These are phyloP conservation scores for Penicillium mononematosum DNA, from an alignment of 495 filamentous ascomycete species.

Conservation along the genomic window DNA sequence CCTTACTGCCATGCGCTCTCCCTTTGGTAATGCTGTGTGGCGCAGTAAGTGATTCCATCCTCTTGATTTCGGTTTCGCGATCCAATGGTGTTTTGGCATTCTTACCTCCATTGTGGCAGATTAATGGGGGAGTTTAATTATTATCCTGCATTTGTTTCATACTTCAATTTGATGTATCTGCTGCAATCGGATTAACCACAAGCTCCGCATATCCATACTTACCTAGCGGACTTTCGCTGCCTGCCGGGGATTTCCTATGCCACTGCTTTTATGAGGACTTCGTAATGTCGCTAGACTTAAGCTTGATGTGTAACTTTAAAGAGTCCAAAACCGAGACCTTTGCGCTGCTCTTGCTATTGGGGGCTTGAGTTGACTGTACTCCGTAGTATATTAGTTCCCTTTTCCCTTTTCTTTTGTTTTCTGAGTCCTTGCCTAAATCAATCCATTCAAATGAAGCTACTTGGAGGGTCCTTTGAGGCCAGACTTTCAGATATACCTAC, in stretches of 20 bases:
- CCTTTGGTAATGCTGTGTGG: slow-evolving; percentile 24
- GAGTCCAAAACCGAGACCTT: not conserved
- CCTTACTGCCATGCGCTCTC: slow-evolving; percentile 13
- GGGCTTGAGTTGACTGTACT: not conserved
- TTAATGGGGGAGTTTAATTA: slow-evolving; percentile 1
- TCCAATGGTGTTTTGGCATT: slow-evolving; percentile 22
- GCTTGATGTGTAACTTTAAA: too few relatives aligned
- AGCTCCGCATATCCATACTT: not conserved
- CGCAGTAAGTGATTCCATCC: slow-evolving; percentile 15
- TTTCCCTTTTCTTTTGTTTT: not conserved
- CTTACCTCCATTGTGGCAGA: not conserved
- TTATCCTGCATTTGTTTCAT: not conserved
- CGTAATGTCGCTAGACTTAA: too few relatives aligned
- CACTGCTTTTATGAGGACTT: too few relatives aligned
- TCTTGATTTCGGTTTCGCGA: slow-evolving; percentile 9
- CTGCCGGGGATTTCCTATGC: not conserved
- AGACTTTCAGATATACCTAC: not conserved
- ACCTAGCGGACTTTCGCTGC: not conserved
- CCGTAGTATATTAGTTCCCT: not conserved
- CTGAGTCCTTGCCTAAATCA: not conserved
- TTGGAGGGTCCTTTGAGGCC: not conserved
- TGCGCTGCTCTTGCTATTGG: not conserved
- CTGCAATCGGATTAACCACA: not conserved
- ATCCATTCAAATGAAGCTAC: not conserved
- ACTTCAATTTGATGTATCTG: not conserved